Conservation (phyloP, 2,329 filamentous ascomycete species). For the Apiospora rasikravindrae region DNA sequence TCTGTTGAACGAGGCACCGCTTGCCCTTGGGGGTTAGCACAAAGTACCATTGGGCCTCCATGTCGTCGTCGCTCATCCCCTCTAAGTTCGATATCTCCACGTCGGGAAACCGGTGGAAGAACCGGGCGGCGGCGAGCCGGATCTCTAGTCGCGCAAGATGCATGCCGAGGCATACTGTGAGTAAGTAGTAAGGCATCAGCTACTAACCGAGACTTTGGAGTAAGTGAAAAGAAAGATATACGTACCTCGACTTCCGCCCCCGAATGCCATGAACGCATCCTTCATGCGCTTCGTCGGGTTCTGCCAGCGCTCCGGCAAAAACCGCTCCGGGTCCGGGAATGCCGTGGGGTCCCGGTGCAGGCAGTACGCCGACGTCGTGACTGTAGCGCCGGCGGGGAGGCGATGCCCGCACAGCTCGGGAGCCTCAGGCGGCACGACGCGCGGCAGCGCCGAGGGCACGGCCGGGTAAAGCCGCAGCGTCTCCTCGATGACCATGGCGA, state of each 20-base stretch:
- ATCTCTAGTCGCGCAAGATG: constrained; percentile 61
- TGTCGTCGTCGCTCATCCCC: constrained; percentile 38
- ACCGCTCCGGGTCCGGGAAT: constrained; percentile 43
- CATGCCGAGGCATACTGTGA: constrained; percentile 55
- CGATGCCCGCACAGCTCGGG: constrained; percentile 35
- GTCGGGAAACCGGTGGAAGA: constrained; percentile 47
- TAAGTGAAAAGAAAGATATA: background rate
- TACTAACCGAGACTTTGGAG: constrained; percentile 27
- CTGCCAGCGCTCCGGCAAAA: constrained; percentile 33
- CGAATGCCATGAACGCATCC: constrained; percentile 36
- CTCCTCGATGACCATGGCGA: constrained; percentile 52
- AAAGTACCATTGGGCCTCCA: constrained; percentile 36
- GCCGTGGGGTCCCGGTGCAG: constrained; percentile 43
- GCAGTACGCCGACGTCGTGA: constrained; percentile 45
- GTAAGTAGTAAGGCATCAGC: background rate
- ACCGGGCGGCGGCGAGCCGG: constrained; percentile 51
- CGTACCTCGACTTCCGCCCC: constrained; percentile 36
- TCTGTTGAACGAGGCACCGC: constrained; percentile 35
- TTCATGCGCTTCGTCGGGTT: constrained; percentile 33
- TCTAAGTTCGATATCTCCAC: constrained; percentile 34
- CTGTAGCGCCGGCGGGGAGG: constrained; percentile 39
- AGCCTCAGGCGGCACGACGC: constrained; percentile 39
- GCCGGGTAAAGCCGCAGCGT: constrained; percentile 48
- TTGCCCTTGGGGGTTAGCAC: constrained; percentile 34
- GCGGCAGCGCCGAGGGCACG: constrained; percentile 40